Evolutionary conservation across 805 yeast genomes (phyloP).

Genomic region (Phaffomyces opuntiae): DNA sequence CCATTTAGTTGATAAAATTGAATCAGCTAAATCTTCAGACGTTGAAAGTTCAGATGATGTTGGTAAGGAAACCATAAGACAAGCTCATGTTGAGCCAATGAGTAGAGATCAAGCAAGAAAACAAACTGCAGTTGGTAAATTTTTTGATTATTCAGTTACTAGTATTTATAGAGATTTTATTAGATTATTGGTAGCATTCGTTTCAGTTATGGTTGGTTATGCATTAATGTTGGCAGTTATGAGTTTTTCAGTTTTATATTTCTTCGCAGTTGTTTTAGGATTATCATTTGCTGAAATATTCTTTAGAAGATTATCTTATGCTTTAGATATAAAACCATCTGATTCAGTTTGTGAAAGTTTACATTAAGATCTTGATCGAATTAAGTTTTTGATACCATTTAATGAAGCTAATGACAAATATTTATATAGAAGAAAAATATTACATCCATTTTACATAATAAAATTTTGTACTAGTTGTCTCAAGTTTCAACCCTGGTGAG

Average conservation of each 20-base stretch:
- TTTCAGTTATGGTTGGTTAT: slow-evolving; percentile 61
- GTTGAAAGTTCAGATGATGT: not conserved
- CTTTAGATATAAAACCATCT: slow-evolving; percentile 3
- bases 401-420: too few relatives aligned
- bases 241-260: slow-evolving; percentile 60
- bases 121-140: slow-evolving; percentile 22
- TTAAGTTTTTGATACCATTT: too few relatives aligned
- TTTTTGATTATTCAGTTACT: slow-evolving; percentile 28
- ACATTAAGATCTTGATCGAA: not conserved
- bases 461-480: too few relatives aligned
- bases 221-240: slow-evolving; percentile 75
- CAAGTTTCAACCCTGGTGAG: too few relatives aligned
- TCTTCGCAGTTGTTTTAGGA: slow-evolving; percentile 69
- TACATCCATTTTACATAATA: too few relatives aligned
- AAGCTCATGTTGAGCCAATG: too few relatives aligned
- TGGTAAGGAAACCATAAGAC: not conserved
- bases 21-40: not conserved
- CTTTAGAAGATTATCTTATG: slow-evolving; percentile 47
- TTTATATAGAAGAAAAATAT: too few relatives aligned
- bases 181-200: slow-evolving; percentile 47
- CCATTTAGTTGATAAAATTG: not conserved
- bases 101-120: not conserved
- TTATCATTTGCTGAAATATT: slow-evolving; percentile 63
- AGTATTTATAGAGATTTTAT: slow-evolving; percentile 45
- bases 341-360: slow-evolving; percentile 2